Conservation (phyloP, 257 asterid genomes). For the Capsicum baccatum region DNA sequence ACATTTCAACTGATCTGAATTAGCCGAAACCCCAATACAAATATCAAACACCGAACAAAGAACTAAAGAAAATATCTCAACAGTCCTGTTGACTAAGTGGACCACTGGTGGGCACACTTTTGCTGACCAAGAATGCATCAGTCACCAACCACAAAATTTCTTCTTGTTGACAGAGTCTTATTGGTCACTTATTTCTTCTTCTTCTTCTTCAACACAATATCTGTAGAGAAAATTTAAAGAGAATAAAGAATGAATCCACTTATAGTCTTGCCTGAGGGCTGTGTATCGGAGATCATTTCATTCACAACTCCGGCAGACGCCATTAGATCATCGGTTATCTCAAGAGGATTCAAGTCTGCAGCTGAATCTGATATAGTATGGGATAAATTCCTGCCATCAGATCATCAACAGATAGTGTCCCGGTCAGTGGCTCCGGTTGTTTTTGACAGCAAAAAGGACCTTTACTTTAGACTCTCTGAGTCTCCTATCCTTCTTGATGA, state of each 20-base stretch:
- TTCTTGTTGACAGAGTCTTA: background rate
- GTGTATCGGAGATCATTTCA: constrained; percentile 56
- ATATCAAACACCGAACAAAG: too few relatives aligned
- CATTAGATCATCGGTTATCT: constrained; percentile 43
- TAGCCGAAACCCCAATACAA: too few relatives aligned
- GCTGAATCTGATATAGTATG: constrained; percentile 40
- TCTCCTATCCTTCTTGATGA: constrained; percentile 44
- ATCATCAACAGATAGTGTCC: constrained; percentile 39
- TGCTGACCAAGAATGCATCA: background rate
- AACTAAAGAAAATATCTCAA: background rate
- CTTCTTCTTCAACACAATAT: background rate
- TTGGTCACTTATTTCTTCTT: background rate
- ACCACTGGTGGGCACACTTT: background rate
- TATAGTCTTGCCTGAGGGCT: constrained; percentile 51
- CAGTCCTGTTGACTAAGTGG: background rate
- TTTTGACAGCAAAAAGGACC: constrained; percentile 41
- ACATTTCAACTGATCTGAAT: too few relatives aligned
- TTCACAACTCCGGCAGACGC: constrained; percentile 56
- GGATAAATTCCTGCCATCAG: constrained; percentile 47
- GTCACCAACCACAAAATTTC: background rate
- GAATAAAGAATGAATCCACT: background rate
- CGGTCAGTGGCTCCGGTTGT: constrained; percentile 36
- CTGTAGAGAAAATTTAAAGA: background rate
- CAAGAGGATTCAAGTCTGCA: constrained; percentile 47
- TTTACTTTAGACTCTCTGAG: constrained; percentile 43